Base-by-base conservation (phyloP, 129 eudicot species). In the Tagetes erecta region DNA sequence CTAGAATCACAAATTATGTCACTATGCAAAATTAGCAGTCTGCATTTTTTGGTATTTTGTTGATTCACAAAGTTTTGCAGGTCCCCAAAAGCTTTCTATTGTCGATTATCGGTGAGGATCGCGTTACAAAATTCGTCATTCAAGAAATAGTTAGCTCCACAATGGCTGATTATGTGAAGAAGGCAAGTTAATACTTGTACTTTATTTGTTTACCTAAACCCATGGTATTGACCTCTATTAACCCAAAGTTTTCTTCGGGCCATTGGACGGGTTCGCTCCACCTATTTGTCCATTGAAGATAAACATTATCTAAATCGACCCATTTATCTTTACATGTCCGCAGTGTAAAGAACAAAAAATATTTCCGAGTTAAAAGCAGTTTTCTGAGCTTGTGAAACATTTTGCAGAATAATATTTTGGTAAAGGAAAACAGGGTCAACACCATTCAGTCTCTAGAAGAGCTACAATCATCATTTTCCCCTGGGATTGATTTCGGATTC, bases 401-500 rank as follows among this genome's bases (percentile, higher is more conserved):
- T 31, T 38, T 3, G 67, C 84, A 92, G 97, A 92, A 90, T 76
- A 86, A 90, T 63, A 71, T 92, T 27, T 49, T 30, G 5, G 95
- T 87, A 42, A 89, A 87, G 84, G 96, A 89, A 37, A 83, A 89
- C 83, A 89, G 78, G 84, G 65, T 93, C 47, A 89, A 41, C 83
- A 92, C 98, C 62, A 84, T 76, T 46, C 95, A 92, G 70, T 84
- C 85, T 72, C 80, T 82, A 50, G 96, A 89, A n/a, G 98, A 92
- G 76, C 87, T 90, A 41, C 84, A 90, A 59, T 71, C 80, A 37
- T 47, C 71, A 60, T 92, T 92, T 78, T 56, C 38, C 67, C 95
- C 98, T 35, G 98, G 98, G 65, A 87, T 76, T 66, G 92, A 80
- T 67, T 92, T 92, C 74, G 96, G 96, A 67, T 92, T 92, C 75